Percentiles rank a stretch among this genome's conserved stretches.
These are phyloP conservation scores for Carpinus viminea DNA, from an alignment of 306 rosid genomes.

Conservation along the genomic window DNA sequence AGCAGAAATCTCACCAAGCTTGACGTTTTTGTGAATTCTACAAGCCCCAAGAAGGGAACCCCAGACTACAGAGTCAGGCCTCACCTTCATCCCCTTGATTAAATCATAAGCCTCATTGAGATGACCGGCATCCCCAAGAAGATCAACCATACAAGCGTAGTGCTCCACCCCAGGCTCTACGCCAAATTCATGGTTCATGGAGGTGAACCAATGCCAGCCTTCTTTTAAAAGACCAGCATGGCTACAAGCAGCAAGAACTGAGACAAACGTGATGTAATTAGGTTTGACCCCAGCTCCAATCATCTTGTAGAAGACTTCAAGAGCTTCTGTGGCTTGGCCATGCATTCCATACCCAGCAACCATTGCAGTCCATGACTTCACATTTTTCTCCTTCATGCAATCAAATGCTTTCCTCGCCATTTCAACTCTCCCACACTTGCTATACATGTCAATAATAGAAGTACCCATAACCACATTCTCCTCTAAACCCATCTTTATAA, in stretches of 20 bases:
- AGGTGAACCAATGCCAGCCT: conserved; percentile 78
- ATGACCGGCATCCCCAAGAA: conserved; percentile 73
- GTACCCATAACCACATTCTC: conserved; percentile 63
- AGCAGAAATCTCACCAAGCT: conserved; percentile 71
- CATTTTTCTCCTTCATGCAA: conserved; percentile 65
- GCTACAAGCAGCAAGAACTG: conserved; percentile 75
- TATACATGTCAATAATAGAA: conserved; percentile 72
- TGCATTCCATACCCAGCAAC: conserved; percentile 82
- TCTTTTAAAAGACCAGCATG: conserved; percentile 74
- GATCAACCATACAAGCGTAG: conserved; percentile 79
- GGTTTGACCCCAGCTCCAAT: conserved; percentile 52
- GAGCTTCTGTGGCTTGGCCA: conserved; percentile 61
- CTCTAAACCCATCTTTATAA: conserved; percentile 67
- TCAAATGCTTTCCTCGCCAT: conserved; percentile 74
- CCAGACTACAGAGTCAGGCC: conserved; percentile 73
- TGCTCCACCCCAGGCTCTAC: conserved; percentile 79
- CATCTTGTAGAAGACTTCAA: conserved; percentile 64
- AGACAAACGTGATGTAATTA: conserved; percentile 63
- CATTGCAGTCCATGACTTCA: conserved; percentile 77
- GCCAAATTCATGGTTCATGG: conserved; percentile 53
- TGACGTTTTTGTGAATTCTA: conserved; percentile 69
- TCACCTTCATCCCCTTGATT: conserved; percentile 66
- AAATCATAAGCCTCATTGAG: conserved; percentile 65
- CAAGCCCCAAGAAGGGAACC: conserved; percentile 81
- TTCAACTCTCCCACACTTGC: conserved; percentile 72